Conservation (phyloP, 2,329 filamentous ascomycete species). For the Trichoderma citrinoviride region DNA sequence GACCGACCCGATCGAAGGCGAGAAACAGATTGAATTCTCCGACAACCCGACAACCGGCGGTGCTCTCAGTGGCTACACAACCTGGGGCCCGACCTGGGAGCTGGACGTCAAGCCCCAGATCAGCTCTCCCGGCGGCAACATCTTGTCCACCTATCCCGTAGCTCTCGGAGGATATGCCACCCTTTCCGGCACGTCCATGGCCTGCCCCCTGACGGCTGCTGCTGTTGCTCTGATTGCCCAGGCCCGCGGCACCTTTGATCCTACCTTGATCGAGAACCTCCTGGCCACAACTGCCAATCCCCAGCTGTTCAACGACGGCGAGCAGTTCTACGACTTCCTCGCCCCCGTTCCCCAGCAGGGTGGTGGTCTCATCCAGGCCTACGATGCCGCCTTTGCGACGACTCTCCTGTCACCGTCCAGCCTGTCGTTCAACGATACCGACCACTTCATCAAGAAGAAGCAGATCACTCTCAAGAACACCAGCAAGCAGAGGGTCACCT, state of each 20-base stretch:
- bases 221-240: slow-evolving; percentile 54
- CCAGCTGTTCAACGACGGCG: slow-evolving; percentile 47
- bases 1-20: slow-evolving; percentile 39
- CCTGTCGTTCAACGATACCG: slow-evolving; percentile 63
- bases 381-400: slow-evolving; percentile 55
- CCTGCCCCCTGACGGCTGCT: slow-evolving; percentile 54
- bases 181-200: slow-evolving; percentile 59
- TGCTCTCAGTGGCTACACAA: slow-evolving; percentile 51
- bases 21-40: slow-evolving; percentile 22
- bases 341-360: slow-evolving; percentile 61
- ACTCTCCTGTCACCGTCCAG: slow-evolving; percentile 54
- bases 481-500: slow-evolving; percentile 48
- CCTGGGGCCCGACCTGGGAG: slow-evolving; percentile 62
- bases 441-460: slow-evolving; percentile 49
- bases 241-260: slow-evolving; percentile 50
- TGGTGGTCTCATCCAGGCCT: slow-evolving; percentile 58
- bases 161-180: slow-evolving; percentile 49
- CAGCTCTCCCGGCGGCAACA: slow-evolving; percentile 55
- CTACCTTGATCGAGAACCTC: slow-evolving; percentile 48
- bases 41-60: slow-evolving; percentile 49
- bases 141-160: slow-evolving; percentile 56
- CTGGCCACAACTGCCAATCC: slow-evolving; percentile 51
- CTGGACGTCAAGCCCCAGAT: slow-evolving; percentile 56
- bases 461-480: slow-evolving; percentile 54
- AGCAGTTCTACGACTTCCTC: slow-evolving; percentile 37